Evolutionary conservation across 345 rosid species (phyloP), one percentile per base, ranked within the genome.

Genomic region (Bruguiera sexangula): DNA sequence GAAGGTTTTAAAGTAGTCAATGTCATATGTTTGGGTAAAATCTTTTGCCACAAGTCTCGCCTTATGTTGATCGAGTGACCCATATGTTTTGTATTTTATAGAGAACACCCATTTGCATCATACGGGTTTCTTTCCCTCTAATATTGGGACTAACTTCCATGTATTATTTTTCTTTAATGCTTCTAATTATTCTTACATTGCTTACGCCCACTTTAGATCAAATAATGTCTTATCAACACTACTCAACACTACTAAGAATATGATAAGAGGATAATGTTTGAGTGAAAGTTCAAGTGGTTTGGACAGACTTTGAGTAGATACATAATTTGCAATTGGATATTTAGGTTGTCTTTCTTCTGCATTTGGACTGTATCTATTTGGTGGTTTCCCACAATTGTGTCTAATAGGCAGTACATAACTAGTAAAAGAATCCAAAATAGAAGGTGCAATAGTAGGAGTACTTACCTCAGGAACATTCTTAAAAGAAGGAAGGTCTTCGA

Each of bases 291-390:
- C 24, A 0, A 60, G 31, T 4, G 39, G 31, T 31, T 60, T 60
- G 34, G 63, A 29, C 1, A 60, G 36, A 24, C 30, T 32, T 29
- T 60, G 34, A 60, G 39, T 60, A 27, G n/a, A 60, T 29, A 60
- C 11, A 29, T 60, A 60, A 60, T 60, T 60, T 60, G 63, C 39
- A 60, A 60, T 21, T 29, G 5, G 39, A 20, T 60, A 60, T 20
- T 5, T 30, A 0, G 34, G 8, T 2, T 4, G 6, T 8, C 39
- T 60, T 60, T 3, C 36, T 60, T 60, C 63, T 60, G 0, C 63
- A 6, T 60, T 6, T 24, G 39, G 1, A 7, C 0, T 24, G 39
- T 60, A 60, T 29, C 63, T 60, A 5, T 60, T 60, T 10, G 63
- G 31, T 60, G 63, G 63, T 60, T 60, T 60, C 36, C 63, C 36